These are phyloP conservation scores for Pseudisothecium myosuroides DNA, from an alignment of 225 moss, liverwort and hornwort species.

Conservation along the genomic window DNA sequence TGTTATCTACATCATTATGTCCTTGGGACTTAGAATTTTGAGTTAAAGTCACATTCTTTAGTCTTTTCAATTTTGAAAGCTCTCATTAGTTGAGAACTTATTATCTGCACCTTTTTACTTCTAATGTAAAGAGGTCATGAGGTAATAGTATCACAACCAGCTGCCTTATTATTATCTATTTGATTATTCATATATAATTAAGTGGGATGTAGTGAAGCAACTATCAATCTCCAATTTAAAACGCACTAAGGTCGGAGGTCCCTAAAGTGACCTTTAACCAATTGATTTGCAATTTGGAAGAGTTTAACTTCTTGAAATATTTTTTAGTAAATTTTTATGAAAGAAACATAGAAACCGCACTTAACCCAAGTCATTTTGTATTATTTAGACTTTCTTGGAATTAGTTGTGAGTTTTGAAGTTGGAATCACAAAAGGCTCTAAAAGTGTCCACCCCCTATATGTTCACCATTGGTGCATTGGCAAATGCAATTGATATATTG, in stretches of 20 bases:
- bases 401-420: neutral
- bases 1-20: neutral
- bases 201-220: neutral
- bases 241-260: neutral
- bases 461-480: accelerated
- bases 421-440: neutral
- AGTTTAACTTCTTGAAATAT: neutral
- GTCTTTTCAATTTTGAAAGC: neutral
- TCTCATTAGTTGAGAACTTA: neutral
- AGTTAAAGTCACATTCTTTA: neutral
- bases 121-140: accelerated
- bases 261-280: neutral
- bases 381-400: accelerated
- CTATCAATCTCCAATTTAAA: neutral
- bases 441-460: neutral
- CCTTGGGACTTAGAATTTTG: neutral
- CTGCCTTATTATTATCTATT: neutral
- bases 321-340: neutral
- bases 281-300: neutral
- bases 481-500: neutral
- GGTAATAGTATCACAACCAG: accelerated
- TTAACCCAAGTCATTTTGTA: accelerated
- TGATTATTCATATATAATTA: accelerated
- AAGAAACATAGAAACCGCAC: neutral
- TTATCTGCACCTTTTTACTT: accelerated